Base-by-base conservation (phyloP, 345 rosid species). In the Boechera retrofracta region DNA sequence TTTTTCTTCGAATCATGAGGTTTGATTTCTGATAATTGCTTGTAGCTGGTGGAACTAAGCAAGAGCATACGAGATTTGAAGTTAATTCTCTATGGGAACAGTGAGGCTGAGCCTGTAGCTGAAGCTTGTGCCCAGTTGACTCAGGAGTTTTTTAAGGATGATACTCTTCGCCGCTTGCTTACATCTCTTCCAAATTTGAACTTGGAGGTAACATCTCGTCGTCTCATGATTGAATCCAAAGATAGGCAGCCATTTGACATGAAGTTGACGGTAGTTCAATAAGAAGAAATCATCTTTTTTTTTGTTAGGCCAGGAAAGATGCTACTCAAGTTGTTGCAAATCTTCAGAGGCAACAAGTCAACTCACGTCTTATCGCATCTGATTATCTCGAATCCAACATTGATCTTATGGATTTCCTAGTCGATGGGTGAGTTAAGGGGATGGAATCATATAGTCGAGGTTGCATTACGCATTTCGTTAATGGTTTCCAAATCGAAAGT, bases 311-410 rank as follows among this genome's bases (percentile, higher is more conserved):
- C 1, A 87, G 96, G 69, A 95, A 91, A 86, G 99, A 92, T 88
- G 96, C 94, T 75, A 95, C 99, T 15, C 98, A 92, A 84, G 93
- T 95, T 71, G 96, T 93, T 69, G 99, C 99, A 33, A 95, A 95
- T 87, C 85, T 95, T 72, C 99, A 93, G 81, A 84, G 99, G 82
- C 99, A 93, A 65, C 99, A 91, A 88, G 98, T 95, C 77, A 80
- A 89, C 2, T 92, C 97, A 7, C 85, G 91, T 49, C 78, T 95
- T 86, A 89, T 91, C 78, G 96, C 98, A 5, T 86, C 97, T 77
- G 96, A 92, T 49, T 91, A 88, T 84, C 85, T 95, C 81, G 96
- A 93, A 77, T 84, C 88, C 67, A 91, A 95, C 75, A 83, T 87
- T 4, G 96, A 95, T 78, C 98, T 95, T 75, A 78, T 95, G 83